phyloP scores from a whole-genome alignment of 2,329 filamentous ascomycete genomes.

The Microsporum audouinii region DNA sequence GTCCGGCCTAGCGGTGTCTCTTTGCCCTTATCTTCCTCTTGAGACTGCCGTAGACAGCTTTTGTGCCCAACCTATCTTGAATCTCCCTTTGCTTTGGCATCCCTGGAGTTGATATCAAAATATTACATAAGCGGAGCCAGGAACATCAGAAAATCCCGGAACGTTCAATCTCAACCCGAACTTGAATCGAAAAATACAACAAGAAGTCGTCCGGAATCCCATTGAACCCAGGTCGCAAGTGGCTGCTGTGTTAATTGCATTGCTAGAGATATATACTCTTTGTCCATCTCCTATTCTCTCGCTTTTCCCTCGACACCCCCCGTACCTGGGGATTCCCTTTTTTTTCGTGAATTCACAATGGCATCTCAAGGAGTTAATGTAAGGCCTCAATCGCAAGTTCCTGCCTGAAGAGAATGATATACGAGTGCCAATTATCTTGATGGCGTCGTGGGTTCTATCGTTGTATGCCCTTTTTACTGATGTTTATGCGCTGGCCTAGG shows the following conservation, averaged over 20 bases:
- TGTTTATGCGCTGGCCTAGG: conserved; percentile 44
- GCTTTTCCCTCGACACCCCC: conserved; percentile 11
- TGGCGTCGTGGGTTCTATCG: neutral
- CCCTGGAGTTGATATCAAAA: neutral
- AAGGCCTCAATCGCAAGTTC: conserved; percentile 16
- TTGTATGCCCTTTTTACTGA: neutral
- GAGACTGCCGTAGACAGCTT: neutral
- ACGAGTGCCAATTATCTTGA: neutral
- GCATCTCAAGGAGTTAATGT: conserved; percentile 60
- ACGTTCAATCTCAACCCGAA: conserved; percentile 1
- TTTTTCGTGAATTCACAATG: conserved; percentile 41
- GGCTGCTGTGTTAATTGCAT: neutral
- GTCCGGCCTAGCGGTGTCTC: neutral
- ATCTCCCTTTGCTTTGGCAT: neutral
- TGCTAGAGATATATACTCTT: neutral
- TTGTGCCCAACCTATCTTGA: neutral
- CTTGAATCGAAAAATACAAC: neutral
- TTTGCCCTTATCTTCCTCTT: neutral
- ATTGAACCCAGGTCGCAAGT: neutral
- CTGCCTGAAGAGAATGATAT: neutral
- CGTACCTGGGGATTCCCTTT: conserved; percentile 26
- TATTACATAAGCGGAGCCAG: conserved; percentile 1
- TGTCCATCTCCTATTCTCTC: neutral
- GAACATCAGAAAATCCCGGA: conserved; percentile 4
- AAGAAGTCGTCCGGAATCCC: neutral